These are phyloP conservation scores for Penicillium crustosum DNA, from an alignment of 2,329 filamentous ascomycete species.

Conservation along the genomic window DNA sequence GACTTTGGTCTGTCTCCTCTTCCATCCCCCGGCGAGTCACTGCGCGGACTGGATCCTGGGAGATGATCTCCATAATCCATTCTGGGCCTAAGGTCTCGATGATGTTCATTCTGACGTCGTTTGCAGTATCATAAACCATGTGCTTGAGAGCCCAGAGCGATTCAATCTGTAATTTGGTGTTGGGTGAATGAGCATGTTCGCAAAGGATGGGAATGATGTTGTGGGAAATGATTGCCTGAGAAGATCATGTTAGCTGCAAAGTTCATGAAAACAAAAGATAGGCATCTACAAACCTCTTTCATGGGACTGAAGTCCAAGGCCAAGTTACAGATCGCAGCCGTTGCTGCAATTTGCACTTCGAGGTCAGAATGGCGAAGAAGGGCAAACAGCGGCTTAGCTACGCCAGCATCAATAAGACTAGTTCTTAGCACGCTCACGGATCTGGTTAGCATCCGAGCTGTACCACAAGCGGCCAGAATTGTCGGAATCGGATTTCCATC, in stretches of 20 bases:
- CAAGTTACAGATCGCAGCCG: constrained; percentile 79
- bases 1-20: constrained; percentile 33
- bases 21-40: constrained; percentile 31
- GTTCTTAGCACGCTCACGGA: constrained; percentile 84
- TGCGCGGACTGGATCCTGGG: constrained; percentile 49
- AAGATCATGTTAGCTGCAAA: constrained; percentile 14
- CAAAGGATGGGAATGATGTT: constrained; percentile 77
- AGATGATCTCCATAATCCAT: constrained; percentile 79
- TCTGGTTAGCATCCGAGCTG: constrained; percentile 76
- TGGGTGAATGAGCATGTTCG: constrained; percentile 77
- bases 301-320: constrained; percentile 88
- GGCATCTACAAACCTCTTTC: constrained; percentile 66
- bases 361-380: constrained; percentile 73
- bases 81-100: constrained; percentile 73
- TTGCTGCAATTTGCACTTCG: constrained; percentile 82
- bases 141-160: constrained; percentile 95
- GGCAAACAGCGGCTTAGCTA: constrained; percentile 72
- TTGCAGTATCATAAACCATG: constrained; percentile 70
- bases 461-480: constrained; percentile 80
- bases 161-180: constrained; percentile 76
- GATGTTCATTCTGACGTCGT: constrained; percentile 72
- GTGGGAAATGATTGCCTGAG: constrained; percentile 67
- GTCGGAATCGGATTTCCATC: constrained; percentile 79
- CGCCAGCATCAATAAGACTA: constrained; percentile 79
- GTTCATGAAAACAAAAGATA: not conserved